Conservation (phyloP, 371 early-diverging fungal genomes). For the Mucor piriformis region DNA sequence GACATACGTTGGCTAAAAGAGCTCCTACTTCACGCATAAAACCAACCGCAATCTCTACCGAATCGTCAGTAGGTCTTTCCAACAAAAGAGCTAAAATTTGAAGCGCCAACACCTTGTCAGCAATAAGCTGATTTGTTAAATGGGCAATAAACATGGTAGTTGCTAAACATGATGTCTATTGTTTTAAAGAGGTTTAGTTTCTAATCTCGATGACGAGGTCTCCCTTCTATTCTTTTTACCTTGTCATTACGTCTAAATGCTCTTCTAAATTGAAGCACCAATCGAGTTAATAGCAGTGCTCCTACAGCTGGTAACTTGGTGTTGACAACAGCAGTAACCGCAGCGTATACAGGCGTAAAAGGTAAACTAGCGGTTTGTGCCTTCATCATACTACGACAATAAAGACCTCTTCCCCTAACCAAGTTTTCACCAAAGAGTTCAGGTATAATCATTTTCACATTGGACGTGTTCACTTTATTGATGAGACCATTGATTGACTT, state of each 20-base stretch:
- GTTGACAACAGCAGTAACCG: conserved; percentile 87
- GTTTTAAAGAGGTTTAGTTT: neutral
- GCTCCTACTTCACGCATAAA: conserved; percentile 93
- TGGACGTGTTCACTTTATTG: conserved; percentile 93
- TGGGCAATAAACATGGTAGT: conserved; percentile 91
- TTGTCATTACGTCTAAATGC: conserved; percentile 94
- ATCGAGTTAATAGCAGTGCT: conserved; percentile 82
- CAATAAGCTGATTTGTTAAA: conserved; percentile 90
- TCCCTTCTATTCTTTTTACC: conserved; percentile 38
- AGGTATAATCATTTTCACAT: conserved; percentile 89
- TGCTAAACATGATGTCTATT: conserved; percentile 74
- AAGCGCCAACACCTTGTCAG: conserved; percentile 88
- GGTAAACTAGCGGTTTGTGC: conserved; percentile 91
- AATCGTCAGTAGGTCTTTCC: conserved; percentile 95
- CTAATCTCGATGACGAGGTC: too few relatives aligned
- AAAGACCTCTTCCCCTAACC: conserved; percentile 91
- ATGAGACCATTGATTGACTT: conserved; percentile 94
- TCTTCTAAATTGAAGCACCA: conserved; percentile 89
- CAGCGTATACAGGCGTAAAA: conserved; percentile 94
- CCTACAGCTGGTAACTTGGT: conserved; percentile 93
- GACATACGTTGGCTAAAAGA: conserved; percentile 76
- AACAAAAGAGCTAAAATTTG: conserved; percentile 86
- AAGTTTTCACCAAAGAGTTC: conserved; percentile 92
- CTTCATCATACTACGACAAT: conserved; percentile 88
- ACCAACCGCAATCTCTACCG: conserved; percentile 97